Evolutionary conservation across 202 grass and related monocot genomes (phyloP), one percentile per base, ranked within the genome.

Genomic region (Miscanthus sacchariflorus): DNA sequence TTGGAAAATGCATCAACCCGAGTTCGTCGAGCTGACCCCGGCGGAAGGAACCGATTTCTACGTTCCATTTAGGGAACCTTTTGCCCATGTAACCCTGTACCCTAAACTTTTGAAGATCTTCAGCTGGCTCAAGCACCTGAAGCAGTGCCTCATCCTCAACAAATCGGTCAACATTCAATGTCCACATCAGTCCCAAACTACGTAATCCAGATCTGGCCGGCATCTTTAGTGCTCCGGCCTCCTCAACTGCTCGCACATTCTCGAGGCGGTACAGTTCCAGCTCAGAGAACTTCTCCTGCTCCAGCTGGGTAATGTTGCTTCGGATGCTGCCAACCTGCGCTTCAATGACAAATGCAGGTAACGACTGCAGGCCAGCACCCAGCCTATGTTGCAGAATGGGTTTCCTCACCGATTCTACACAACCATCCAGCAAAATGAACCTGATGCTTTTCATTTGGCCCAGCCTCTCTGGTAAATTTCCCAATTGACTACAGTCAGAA

Each of bases 51-150:
- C 75, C 75, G 2, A 78, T 17, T 81, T 81, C 52, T 17, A 81
- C 0, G 0, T 28, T 67, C 78, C 79, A 81, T n/a, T 7, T 19
- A 48, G 79, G 79, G 25, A 81, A 81, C 25, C 36, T 48, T 48
- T 81, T 64, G 5, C 79, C 63, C 79, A 81, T 81, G 43, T 81
- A 81, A 49, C 79, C 63, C n/a, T 81, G 79, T 9, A 81, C 43
- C 42, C 2, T 81, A 33, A 81, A 49, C 24, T n/a, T 81, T 19
- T 68, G 0, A 43, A 81, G 61, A 33, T 35, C 1, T 49, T 49
- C 43, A 69, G 14, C 64, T 81, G 79, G 79, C 43, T 81, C 64
- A 35, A 81, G 64, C 25, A 1, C 66, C 25, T 81, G 24, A 7
- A 81, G 79, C 42, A 81, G 63, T 35, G 79, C 9, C 11, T 68